Base-by-base conservation (phyloP, 2,329 filamentous ascomycete species). In the Anthostomella pinea region DNA sequence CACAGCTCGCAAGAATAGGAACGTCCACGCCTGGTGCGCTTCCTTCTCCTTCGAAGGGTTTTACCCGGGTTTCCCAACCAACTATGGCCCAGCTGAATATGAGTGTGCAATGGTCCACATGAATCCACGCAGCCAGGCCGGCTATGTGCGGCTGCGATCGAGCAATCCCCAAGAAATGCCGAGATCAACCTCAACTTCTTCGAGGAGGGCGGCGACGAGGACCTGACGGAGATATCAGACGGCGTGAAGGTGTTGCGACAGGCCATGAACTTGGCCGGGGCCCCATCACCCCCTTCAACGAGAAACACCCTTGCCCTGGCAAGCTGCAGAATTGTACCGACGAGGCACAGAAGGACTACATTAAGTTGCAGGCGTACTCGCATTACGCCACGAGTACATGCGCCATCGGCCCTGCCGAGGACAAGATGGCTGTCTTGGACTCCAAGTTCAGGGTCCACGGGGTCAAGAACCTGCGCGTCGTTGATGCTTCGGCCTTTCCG, bases 141-240 rank as follows among this genome's bases (percentile, higher is more conserved):
- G 83, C n/a, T 55, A 78, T 0, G 80, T 87, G 10, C 73, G 64
- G 2, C 67, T 87, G 2, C 67, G 65, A 13, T 83, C 79, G 0
- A 64, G 69, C 0, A 72, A 85, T 50, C 81, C 82, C 0, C 72
- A 72, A 2, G 81, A 84, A 30, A 72, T 73, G 18, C 83, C 0
- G 60, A 73, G 24, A 82, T 83, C 52, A 70, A 73, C 53, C 78
- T 81, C 61, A 75, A 75, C 45, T 77, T 72, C 53, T 81, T 69
- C 64, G 65, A 63, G 8, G 56, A 70, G 22, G 70, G 73, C 1
- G 67, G 68, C 6, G 68, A 69, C 13, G 62, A 70, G 33, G 53
- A 56, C 24, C 32, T 46, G 48, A 67, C 35, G 45, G 65, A 36
- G 69, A 75, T 41, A 66, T 69, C 16, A 27, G 74, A 56, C 34